Evolutionary conservation across 2,329 filamentous ascomycete genomes (phyloP), one percentile per base, ranked within the genome.

Genomic region (Fusarium tricinctum): DNA sequence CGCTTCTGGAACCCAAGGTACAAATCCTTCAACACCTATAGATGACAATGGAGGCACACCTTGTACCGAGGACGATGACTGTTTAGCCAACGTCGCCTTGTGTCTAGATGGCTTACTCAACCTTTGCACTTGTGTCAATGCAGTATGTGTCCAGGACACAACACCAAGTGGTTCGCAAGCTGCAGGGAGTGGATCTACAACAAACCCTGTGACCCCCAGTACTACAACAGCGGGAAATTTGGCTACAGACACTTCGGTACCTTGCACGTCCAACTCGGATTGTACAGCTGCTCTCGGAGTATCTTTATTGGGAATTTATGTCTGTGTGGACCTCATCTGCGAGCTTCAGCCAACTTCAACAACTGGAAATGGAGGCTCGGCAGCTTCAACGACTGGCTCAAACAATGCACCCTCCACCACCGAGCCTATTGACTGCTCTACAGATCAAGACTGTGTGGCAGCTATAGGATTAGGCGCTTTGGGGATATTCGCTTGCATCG

Each of bases 291-390:
- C 59, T 6, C 59, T 63, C 5, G 59, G 59, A 6, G 13, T 47
- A n/a, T 63, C 59, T 6, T 35, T 14, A 5, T 9, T 62, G 10
- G 59, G 59, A 4, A 62, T 63, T 3, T 48, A 55, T 20, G 48
- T 33, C 7, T 63, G 59, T 6, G 59, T 63, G 15, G 57, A 62
- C 26, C 43, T 56, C 15, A 20, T 62, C 28, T 63, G 59, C 8
- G 48, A 61, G 47, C 39, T 62, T 22, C 58, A 62, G 6, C 58
- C 42, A 9, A 54, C 56, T 6, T 2, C 47, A 2, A 33, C 33
- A 12, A 32, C 46, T 4, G 19, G 45, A 3, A n/a, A 20, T 35
- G 46, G 17, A n/a, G 32, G 13, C 1, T 22, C 6, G n/a, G 26
- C 33, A 38, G 23, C 58, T 28, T 63, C 44, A 3, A 15, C n/a